These are phyloP conservation scores for Ophidiomyces ophidiicola DNA, from an alignment of 2,329 filamentous ascomycete species.

Conservation along the genomic window DNA sequence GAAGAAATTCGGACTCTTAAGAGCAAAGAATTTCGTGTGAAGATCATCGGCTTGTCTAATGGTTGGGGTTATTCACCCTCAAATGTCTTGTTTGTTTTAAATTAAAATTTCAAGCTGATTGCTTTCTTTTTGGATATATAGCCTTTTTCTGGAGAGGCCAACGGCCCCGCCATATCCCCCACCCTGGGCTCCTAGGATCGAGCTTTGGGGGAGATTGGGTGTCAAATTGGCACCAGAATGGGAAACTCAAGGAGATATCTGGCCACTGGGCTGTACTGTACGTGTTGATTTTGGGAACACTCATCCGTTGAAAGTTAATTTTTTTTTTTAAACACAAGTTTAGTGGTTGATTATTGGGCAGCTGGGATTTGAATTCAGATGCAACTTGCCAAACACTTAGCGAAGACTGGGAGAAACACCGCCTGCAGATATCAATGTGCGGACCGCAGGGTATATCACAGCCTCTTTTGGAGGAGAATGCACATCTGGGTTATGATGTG, in stretches of 20 bases:
- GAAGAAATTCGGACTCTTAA: background rate
- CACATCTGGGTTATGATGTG: slow-evolving; percentile 5
- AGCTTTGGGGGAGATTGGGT: slow-evolving; percentile 5
- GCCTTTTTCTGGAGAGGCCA: background rate
- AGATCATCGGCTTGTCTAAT: slow-evolving; percentile 9
- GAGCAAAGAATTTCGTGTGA: slow-evolving; percentile 4
- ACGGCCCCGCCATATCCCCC: slow-evolving; percentile 6
- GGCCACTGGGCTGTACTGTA: slow-evolving; percentile 9
- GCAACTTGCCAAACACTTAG: slow-evolving; percentile 1
- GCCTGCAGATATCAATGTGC: background rate
- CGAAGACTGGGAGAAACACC: slow-evolving; percentile 6
- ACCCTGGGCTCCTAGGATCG: slow-evolving; percentile 7
- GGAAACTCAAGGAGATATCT: slow-evolving; percentile 6
- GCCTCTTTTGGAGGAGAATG: slow-evolving; percentile 7
- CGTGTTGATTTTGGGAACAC: slow-evolving; percentile 4
- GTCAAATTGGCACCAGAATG: slow-evolving; percentile 4
- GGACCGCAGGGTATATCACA: slow-evolving; percentile 1
- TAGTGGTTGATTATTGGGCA: slow-evolving; percentile 1
- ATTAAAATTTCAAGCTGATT: too few species aligned
- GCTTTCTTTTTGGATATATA: background rate
- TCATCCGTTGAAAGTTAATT: slow-evolving; percentile 1
- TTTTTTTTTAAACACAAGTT: too few species aligned
- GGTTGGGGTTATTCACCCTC: slow-evolving; percentile 5
- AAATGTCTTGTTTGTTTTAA: background rate
- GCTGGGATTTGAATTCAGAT: slow-evolving; percentile 4